A percentile compares a stretch with the other conserved stretches of the same genome.
Conservation (phyloP, 2,329 filamentous ascomycete species). For the Apiospora marii region DNA sequence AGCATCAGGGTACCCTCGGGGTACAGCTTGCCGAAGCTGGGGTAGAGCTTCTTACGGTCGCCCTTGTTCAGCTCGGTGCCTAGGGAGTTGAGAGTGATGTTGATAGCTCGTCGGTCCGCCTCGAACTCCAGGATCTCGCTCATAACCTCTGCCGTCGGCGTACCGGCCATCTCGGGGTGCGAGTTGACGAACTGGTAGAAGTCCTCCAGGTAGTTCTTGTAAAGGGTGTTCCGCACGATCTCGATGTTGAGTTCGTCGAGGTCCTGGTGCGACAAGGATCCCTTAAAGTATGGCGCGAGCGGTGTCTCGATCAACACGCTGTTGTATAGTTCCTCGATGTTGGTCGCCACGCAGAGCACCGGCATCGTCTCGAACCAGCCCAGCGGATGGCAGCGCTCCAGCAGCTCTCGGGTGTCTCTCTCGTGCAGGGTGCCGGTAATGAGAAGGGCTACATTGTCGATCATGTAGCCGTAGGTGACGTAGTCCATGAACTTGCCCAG, state of each 20-base stretch:
- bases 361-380: slow-evolving; percentile 99
- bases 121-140: slow-evolving; percentile 95
- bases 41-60: slow-evolving; percentile 96
- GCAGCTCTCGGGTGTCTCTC: slow-evolving; percentile 91
- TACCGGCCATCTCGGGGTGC: slow-evolving; percentile 83
- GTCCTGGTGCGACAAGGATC: slow-evolving; percentile 93
- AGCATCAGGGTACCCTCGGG: slow-evolving; percentile 96
- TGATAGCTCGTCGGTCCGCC: slow-evolving; percentile 95
- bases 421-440: slow-evolving; percentile 98
- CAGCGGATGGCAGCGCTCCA: slow-evolving; percentile 94
- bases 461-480: slow-evolving; percentile 99
- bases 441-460: slow-evolving; percentile 96
- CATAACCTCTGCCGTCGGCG: slow-evolving; percentile 94
- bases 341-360: slow-evolving; percentile 95
- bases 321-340: slow-evolving; percentile 99
- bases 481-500: slow-evolving; percentile 97
- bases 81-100: slow-evolving; percentile 98
- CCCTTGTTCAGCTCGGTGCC: slow-evolving; percentile 94
- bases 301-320: slow-evolving; percentile 97
- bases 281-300: slow-evolving; percentile 96
- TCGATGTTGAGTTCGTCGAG: slow-evolving; percentile 99
- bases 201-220: slow-evolving; percentile 99
- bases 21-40: slow-evolving; percentile 87
- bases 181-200: slow-evolving; percentile 95
- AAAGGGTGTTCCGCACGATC: slow-evolving; percentile 97